Evolutionary conservation across 164 flowering plant species (phyloP).

Genomic region (Aristolochia californica): DNA sequence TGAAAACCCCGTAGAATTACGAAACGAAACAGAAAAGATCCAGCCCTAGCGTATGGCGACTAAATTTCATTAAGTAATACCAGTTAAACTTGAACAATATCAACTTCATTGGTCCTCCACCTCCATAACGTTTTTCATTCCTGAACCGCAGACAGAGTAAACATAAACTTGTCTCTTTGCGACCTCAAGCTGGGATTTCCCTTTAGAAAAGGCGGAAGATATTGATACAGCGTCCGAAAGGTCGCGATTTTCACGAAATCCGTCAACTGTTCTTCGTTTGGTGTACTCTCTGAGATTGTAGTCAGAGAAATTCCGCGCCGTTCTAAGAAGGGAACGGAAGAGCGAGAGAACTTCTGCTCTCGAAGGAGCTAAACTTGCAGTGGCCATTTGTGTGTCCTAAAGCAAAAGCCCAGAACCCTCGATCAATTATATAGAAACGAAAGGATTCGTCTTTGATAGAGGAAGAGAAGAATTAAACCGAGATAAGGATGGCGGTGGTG

Average conservation of each 20-base stretch:
- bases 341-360: slow-evolving; percentile 14
- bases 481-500: no score
- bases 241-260: slow-evolving; percentile 38
- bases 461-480: no score
- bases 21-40: no score
- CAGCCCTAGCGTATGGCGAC: no score
- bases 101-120: slow-evolving; percentile 8
- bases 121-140: slow-evolving; percentile 62
- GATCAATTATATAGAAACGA: no score
- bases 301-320: slow-evolving; percentile 50
- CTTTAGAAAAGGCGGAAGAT: slow-evolving; percentile 45
- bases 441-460: no score
- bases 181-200: slow-evolving; percentile 51
- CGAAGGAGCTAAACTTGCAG: slow-evolving; percentile 6
- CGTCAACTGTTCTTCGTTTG: slow-evolving; percentile 57
- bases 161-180: slow-evolving; percentile 52
- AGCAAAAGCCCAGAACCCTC: no score
- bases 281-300: slow-evolving; percentile 80
- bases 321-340: slow-evolving; percentile 34
- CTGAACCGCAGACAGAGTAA: slow-evolving; percentile 57
- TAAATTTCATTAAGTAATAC: no score
- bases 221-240: slow-evolving; percentile 37
- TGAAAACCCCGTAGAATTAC: no score
- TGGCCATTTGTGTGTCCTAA: slow-evolving; percentile 3
- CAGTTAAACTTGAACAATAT: no score